Base-by-base conservation (phyloP, 208 protist genomes). In the Crithidia brevicula region DNA sequence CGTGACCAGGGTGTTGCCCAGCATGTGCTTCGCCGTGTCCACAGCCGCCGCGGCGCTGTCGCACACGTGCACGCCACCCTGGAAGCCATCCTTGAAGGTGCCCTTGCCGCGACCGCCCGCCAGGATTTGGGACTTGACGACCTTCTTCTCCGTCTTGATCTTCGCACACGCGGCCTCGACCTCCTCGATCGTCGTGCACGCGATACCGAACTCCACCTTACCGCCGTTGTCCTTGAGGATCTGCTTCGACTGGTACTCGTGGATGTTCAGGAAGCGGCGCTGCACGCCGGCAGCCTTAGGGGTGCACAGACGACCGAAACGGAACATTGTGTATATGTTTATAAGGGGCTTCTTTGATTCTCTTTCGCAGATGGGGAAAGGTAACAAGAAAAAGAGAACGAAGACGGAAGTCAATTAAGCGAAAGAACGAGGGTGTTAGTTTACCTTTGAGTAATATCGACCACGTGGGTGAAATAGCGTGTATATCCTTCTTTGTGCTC, bases 81-180 rank as follows among this genome's bases (percentile, higher is more conserved):
- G 85, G 80, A 98, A 98, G 51, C 99, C 99, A 76, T 96, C 98
- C 50, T 89, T 88, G 78, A 99, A 99, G 46, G 79, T 91, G 45
- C 99, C 99, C 79, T 98, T 97, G 18, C 99, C 99, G 78, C 99
- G 97, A 42, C 99, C 99, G 67, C 99, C 99, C 31, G 98, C 98
- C 23, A 99, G 96, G 74, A 99, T 98, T 85, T 99, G 98, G 51
- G 98, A 98, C 84, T 99, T 99, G 36, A 99, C 94, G 18, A 99
- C 97, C 69, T 97, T 94, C 74, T 98, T 91, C 16, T 91, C 82
- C 27, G 81, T 91, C 74, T 91, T 91, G 73, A 97, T 93, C 78
- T 94, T 96, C 56, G 66, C 77, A 54, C 86, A 88, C 31, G 90
- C 91, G 33, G 89, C 91, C 83, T 93, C 92, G 25, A 96, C 93